Conservation (phyloP, 805 yeast genomes). For the Ogataea ganodermae region DNA sequence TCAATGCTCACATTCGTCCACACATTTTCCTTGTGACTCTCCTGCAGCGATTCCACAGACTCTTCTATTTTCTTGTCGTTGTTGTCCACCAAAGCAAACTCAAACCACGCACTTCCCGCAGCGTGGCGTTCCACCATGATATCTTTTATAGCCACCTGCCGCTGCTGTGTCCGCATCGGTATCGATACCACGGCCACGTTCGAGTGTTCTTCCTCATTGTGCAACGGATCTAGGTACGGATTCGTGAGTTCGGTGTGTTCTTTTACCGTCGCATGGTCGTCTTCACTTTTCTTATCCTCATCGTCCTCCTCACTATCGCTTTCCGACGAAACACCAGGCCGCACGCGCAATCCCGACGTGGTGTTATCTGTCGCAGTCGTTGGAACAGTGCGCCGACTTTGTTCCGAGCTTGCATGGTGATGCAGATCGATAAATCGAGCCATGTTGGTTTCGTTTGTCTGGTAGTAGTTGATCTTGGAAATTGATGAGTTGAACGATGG, state of each 20-base stretch:
- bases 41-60: constrained; percentile 9
- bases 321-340: background rate
- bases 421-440: constrained; percentile 16
- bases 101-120: constrained; percentile 29
- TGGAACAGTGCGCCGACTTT: background rate
- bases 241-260: constrained; percentile 11
- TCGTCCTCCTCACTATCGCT: constrained; percentile 7
- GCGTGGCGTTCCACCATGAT: constrained; percentile 12
- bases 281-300: constrained; percentile 6
- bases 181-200: constrained; percentile 6
- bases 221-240: constrained; percentile 15
- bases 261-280: background rate
- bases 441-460: constrained; percentile 16
- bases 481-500: constrained; percentile 25
- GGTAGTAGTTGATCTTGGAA: constrained; percentile 28
- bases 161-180: constrained; percentile 33
- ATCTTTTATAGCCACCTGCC: constrained; percentile 31
- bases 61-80: background rate
- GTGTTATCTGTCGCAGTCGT: constrained; percentile 17
- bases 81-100: constrained; percentile 11
- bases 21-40: constrained; percentile 9
- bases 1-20: constrained; percentile 32
- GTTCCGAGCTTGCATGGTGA: constrained; percentile 3
- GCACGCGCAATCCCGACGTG: background rate
- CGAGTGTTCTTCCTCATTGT: background rate